Conservation (phyloP, 83 land plant genomes). For the Thuja plicata region DNA sequence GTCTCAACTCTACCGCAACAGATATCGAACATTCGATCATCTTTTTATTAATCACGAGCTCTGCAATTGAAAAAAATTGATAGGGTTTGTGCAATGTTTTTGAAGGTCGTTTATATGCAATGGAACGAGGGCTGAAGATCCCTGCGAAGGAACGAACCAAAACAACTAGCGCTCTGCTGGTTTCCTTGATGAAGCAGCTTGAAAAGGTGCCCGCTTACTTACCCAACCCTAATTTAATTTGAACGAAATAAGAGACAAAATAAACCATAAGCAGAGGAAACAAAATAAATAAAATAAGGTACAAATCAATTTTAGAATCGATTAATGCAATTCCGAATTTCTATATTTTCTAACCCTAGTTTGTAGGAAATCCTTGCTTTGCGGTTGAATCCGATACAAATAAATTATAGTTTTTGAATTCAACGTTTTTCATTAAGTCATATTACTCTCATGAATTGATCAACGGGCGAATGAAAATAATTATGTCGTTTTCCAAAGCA, state of each 20-base stretch:
- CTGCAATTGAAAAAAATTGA: neutral
- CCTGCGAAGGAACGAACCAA: slow-evolving; percentile 81
- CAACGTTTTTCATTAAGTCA: too few species aligned
- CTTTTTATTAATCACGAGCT: neutral
- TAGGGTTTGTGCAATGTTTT: slow-evolving; percentile 7
- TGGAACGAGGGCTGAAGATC: slow-evolving; percentile 91
- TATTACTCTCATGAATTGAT: too few species aligned
- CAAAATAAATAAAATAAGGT: neutral
- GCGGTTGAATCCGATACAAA: neutral
- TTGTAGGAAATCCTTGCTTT: neutral
- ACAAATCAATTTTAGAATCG: too few species aligned
- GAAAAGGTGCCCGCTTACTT: slow-evolving; percentile 68
- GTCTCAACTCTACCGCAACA: neutral
- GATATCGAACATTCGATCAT: neutral
- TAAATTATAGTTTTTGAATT: too few species aligned
- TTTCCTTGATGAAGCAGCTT: slow-evolving; percentile 93
- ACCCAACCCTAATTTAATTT: neutral
- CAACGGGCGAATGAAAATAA: too few species aligned
- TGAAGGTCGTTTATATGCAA: slow-evolving; percentile 91
- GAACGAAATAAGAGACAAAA: neutral
- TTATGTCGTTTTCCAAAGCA: too few species aligned
- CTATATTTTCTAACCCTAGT: neutral
- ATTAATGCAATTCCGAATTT: too few species aligned
- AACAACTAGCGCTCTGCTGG: slow-evolving; percentile 75
- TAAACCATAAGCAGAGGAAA: neutral